A percentile compares a stretch with the other conserved stretches of the same genome.
Conservation (phyloP, 495 filamentous ascomycete species). For the Cercophora newfieldiana region DNA sequence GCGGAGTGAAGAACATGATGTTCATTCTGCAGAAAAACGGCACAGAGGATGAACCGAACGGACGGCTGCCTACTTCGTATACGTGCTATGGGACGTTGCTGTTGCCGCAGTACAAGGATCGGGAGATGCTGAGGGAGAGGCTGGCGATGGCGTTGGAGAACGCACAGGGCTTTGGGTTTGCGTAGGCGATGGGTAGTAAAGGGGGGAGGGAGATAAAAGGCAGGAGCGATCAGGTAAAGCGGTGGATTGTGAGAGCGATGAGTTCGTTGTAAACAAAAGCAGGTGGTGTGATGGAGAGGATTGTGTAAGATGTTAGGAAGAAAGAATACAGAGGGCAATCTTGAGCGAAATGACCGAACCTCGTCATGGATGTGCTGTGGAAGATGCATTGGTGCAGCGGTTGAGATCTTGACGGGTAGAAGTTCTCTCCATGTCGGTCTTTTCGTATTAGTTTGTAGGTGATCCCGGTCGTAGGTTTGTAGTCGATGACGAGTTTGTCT, state of each 20-base stretch:
- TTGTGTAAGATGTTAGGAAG: background rate
- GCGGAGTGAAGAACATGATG: constrained; percentile 72
- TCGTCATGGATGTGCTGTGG: too few species aligned
- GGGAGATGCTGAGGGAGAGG: constrained; percentile 69
- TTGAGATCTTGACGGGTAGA: too few species aligned
- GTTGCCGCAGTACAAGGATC: constrained; percentile 75
- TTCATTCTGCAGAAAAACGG: constrained; percentile 85
- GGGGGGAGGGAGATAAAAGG: too few species aligned
- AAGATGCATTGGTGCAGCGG: too few species aligned
- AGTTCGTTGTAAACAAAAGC: background rate
- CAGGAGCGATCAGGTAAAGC: too few species aligned
- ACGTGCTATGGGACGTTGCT: constrained; percentile 89
- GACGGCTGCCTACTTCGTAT: constrained; percentile 72
- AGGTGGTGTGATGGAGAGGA: too few species aligned
- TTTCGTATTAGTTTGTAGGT: too few species aligned
- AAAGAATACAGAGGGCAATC: background rate
- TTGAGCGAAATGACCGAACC: background rate
- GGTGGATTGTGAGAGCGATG: background rate
- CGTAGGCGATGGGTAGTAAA: too few species aligned
- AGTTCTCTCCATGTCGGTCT: too few species aligned
- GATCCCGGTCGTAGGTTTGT: too few species aligned
- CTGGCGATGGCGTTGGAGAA: constrained; percentile 82
- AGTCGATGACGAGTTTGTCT: too few species aligned
- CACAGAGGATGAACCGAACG: constrained; percentile 52
- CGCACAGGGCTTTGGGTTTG: constrained; percentile 87